Conservation (phyloP, 2,329 filamentous ascomycete species). For the Beauveria asiatica region DNA sequence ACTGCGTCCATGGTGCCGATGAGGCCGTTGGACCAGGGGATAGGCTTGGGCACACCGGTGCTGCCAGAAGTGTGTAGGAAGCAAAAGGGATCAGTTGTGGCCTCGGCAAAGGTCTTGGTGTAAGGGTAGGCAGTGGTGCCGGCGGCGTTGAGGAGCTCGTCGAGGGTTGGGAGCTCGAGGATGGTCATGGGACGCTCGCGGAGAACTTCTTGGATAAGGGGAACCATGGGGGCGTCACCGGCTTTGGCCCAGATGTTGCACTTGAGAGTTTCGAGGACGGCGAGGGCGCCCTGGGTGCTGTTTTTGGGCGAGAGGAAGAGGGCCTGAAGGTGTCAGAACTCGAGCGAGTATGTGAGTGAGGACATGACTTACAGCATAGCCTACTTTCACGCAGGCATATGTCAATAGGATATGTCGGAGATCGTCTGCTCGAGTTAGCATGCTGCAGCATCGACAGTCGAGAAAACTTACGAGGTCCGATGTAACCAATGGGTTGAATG, state of each 20-base stretch:
- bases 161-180: conserved; percentile 20
- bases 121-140: conserved; percentile 19
- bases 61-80: conserved; percentile 34
- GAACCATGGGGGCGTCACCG: conserved; percentile 12
- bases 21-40: conserved; percentile 26
- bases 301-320: conserved; percentile 28
- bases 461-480: conserved; percentile 24
- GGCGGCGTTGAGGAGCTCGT: conserved; percentile 20
- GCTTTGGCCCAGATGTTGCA: conserved; percentile 25
- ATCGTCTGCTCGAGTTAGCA: conserved; percentile 18
- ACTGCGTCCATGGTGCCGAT: conserved; percentile 29
- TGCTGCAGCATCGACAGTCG: neutral
- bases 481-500: conserved; percentile 21
- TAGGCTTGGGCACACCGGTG: conserved; percentile 33
- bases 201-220: conserved; percentile 18
- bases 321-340: conserved; percentile 1
- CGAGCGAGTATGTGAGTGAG: neutral
- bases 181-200: conserved; percentile 20
- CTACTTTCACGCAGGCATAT: conserved; percentile 25
- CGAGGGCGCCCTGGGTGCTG: conserved; percentile 23
- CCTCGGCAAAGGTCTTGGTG: conserved; percentile 24
- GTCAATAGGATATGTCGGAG: conserved; percentile 22
- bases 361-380: conserved; percentile 18
- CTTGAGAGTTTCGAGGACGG: conserved; percentile 23
- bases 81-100: conserved; percentile 26